Evolutionary conservation across 192 early-diverging fungal genomes (phyloP).

Genomic region (Coemansia sp.): DNA sequence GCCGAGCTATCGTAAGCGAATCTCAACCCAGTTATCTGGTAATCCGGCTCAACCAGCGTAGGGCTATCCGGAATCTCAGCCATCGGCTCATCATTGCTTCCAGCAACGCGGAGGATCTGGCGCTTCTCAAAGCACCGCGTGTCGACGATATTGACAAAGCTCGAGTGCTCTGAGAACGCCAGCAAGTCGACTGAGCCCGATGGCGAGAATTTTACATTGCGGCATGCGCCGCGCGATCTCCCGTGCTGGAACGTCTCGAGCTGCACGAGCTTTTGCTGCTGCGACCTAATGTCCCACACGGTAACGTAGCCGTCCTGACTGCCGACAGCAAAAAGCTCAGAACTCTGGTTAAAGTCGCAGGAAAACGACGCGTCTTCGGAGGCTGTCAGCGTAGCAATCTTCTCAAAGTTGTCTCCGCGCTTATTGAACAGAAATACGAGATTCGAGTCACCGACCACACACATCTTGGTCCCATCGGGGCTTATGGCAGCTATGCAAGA

Average conservation of each 20-base stretch:
- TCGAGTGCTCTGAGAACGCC: slow-evolving; percentile 66
- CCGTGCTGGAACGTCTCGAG: slow-evolving; percentile 74
- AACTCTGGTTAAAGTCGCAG: slow-evolving; percentile 91
- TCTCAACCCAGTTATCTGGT: slow-evolving; percentile 82
- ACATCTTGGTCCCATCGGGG: slow-evolving; percentile 88
- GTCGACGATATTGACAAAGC: slow-evolving; percentile 86
- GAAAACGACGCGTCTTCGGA: slow-evolving; percentile 87
- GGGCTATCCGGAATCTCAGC: slow-evolving; percentile 14
- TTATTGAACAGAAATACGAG: slow-evolving; percentile 85
- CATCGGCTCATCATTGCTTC: slow-evolving; percentile 15
- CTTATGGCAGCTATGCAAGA: slow-evolving; percentile 66
- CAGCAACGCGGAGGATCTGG: slow-evolving; percentile 76
- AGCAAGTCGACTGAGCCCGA: slow-evolving; percentile 87
- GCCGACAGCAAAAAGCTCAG: slow-evolving; percentile 93
- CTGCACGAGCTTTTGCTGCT: slow-evolving; percentile 62
- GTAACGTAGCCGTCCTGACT: slow-evolving; percentile 90
- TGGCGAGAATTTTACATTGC: slow-evolving; percentile 92
- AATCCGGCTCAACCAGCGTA: slow-evolving; percentile 43
- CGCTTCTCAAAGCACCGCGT: slow-evolving; percentile 80
- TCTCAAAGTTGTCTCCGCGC: slow-evolving; percentile 62
- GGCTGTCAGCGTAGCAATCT: slow-evolving; percentile 70
- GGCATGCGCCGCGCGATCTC: slow-evolving; percentile 59
- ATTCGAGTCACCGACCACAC: slow-evolving; percentile 87
- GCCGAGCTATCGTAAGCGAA: slow-evolving; percentile 81
- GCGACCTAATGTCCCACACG: slow-evolving; percentile 88